A percentile compares a stretch with the other conserved stretches of the same genome.
These are phyloP conservation scores for Psilocybe tampanensis DNA, from an alignment of 768 basidiomycete species.

Conservation along the genomic window DNA sequence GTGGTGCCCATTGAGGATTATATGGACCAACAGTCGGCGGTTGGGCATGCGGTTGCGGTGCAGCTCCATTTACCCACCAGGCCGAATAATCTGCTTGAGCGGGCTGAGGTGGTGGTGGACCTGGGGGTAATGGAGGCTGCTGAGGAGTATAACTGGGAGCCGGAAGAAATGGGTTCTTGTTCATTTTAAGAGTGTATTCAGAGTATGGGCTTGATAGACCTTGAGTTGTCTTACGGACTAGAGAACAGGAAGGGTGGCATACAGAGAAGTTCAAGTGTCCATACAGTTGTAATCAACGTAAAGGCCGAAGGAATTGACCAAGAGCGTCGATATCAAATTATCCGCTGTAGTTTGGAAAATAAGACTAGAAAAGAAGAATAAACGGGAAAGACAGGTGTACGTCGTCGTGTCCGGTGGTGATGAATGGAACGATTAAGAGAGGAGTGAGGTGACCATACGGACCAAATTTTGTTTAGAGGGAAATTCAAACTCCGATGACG, in stretches of 20 bases:
- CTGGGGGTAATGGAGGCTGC: constrained; percentile 81
- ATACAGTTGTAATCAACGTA: not conserved
- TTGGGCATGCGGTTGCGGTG: constrained; percentile 52
- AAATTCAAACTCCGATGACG: constrained; percentile 33
- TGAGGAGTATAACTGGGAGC: constrained; percentile 68
- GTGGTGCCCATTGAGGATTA: constrained; percentile 66
- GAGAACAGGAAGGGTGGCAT: not conserved
- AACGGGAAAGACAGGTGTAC: not conserved
- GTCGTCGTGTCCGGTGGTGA: not conserved
- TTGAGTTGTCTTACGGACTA: not conserved
- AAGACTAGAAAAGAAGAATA: constrained; percentile 3
- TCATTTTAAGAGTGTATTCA: constrained; percentile 46
- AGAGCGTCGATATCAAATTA: not conserved
- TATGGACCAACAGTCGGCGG: constrained; percentile 53
- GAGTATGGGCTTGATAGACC: constrained; percentile 6
- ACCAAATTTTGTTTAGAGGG: constrained; percentile 16
- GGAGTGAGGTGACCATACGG: not conserved
- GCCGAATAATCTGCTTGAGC: constrained; percentile 73
- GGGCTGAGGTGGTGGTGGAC: constrained; percentile 72
- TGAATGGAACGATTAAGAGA: not conserved
- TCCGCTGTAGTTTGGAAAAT: not conserved
- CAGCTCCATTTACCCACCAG: constrained; percentile 70
- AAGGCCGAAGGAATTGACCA: not conserved
- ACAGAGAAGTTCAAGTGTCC: not conserved
- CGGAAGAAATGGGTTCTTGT: constrained; percentile 84